Conservation (phyloP, 75 land plant species). For the Pseudotsuga menziesii region DNA sequence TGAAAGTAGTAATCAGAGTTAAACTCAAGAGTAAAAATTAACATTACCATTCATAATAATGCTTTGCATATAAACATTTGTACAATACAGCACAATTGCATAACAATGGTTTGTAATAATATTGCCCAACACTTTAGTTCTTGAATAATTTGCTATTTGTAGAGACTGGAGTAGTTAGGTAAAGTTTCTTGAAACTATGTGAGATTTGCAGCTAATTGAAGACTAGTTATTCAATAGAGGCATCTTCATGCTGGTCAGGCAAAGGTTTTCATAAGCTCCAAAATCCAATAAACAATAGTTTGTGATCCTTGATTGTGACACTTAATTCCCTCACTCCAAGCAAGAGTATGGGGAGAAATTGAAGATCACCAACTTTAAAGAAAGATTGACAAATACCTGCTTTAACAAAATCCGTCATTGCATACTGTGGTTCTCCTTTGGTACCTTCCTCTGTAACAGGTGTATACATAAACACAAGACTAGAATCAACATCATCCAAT, state of each 20-base stretch:
- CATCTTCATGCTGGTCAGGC: neutral
- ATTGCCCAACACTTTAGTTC: neutral
- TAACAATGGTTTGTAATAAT: neutral
- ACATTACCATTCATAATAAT: neutral
- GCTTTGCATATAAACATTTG: neutral
- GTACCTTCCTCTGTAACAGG: constrained; percentile 95
- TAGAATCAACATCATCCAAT: constrained; percentile 77
- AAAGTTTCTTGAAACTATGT: neutral
- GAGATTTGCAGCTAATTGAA: neutral
- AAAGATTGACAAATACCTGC: constrained; percentile 53
- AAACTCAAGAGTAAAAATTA: no score
- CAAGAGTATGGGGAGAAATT: neutral
- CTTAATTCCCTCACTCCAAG: neutral
- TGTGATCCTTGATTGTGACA: neutral
- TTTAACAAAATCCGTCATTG: constrained; percentile 74
- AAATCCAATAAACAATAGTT: neutral
- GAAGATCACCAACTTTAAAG: neutral
- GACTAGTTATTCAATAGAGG: neutral
- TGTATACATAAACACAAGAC: constrained; percentile 91
- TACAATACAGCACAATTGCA: neutral
- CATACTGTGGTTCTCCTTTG: constrained; percentile 93
- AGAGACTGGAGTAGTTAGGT: neutral
- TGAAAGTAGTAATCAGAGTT: no score
- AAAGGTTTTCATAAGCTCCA: neutral
- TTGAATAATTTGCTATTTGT: neutral